Evolutionary conservation across 2,329 filamentous ascomycete genomes (phyloP).

Genomic region (Hymenoscyphus scutula): DNA sequence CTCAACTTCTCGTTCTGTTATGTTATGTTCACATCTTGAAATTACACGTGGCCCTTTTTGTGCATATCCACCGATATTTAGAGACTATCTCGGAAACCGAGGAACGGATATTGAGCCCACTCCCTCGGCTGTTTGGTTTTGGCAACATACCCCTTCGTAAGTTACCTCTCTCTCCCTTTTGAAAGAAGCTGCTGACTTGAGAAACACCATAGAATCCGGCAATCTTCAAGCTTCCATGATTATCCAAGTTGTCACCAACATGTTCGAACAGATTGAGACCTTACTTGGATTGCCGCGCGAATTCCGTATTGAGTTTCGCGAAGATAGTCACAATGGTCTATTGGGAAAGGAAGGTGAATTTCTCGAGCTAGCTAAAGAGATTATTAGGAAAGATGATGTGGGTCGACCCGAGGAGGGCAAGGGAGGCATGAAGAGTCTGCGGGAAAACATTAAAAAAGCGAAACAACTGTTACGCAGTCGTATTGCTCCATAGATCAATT

Average conservation of each 20-base stretch:
- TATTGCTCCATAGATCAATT: neutral
- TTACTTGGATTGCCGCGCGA: conserved; percentile 5
- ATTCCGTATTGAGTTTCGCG: neutral
- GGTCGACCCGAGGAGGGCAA: neutral
- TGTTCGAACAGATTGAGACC: conserved; percentile 5
- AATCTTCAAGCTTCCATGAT: conserved; percentile 10
- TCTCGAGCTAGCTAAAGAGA: neutral
- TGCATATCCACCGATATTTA: neutral
- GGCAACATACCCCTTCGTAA: neutral
- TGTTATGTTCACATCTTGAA: conserved; percentile 6
- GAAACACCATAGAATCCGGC: conserved; percentile 6
- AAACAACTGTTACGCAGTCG: neutral
- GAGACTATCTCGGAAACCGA: neutral
- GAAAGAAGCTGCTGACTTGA: neutral
- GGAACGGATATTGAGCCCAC: neutral
- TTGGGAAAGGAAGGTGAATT: conserved; percentile 5
- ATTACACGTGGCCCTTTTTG: neutral
- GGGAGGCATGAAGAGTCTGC: conserved; percentile 2
- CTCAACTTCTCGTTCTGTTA: conserved; percentile 2
- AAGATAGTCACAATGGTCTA: neutral
- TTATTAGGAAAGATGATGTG: conserved; percentile 8
- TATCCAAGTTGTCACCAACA: conserved; percentile 8
- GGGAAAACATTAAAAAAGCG: conserved; percentile 4
- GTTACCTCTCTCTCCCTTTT: neutral
- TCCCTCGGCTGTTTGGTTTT: conserved; percentile 6